Conservation (phyloP, 108 stramenopile genomes). For the Fragilariopsis cylindrus region DNA sequence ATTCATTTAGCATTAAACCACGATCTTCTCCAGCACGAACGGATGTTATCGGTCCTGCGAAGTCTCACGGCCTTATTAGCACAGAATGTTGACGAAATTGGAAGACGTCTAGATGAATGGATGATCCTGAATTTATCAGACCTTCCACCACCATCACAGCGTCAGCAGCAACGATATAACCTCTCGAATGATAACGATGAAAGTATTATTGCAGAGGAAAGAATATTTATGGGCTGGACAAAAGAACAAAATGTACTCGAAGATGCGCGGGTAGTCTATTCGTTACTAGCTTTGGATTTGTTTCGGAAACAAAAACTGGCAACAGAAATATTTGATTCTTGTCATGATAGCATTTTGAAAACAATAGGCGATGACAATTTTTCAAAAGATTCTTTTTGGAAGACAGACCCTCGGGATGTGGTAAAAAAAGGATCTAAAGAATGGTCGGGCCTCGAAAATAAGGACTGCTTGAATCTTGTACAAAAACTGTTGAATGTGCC, state of each 20-base stretch:
- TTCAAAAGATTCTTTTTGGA: slow-evolving; percentile 6
- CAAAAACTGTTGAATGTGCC: background rate
- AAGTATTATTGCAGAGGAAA: slow-evolving; percentile 20
- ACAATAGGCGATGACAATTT: background rate
- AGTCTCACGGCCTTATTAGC: slow-evolving; percentile 49
- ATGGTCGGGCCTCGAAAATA: background rate
- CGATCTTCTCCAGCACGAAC: slow-evolving; percentile 76
- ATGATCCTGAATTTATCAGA: slow-evolving; percentile 36
- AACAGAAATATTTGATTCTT: slow-evolving; percentile 46
- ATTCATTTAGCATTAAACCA: slow-evolving; percentile 53
- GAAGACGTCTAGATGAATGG: slow-evolving; percentile 65
- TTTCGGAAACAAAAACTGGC: slow-evolving; percentile 61
- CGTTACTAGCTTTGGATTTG: slow-evolving; percentile 57
- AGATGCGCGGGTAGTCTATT: slow-evolving; percentile 31
- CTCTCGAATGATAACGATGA: background rate
- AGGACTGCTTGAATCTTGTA: slow-evolving; percentile 2
- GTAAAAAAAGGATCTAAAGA: background rate
- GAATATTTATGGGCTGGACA: slow-evolving; percentile 6
- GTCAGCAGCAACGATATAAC: background rate
- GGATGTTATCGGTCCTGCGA: slow-evolving; percentile 62
- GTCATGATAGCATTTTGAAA: slow-evolving; percentile 48
- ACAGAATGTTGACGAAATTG: slow-evolving; percentile 65
- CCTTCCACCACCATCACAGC: background rate
- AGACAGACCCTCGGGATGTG: slow-evolving; percentile 16
- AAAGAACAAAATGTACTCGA: slow-evolving; percentile 16